phyloP scores from a whole-genome alignment of 208 protist species.

The Dictyostelium gargantuum region DNA sequence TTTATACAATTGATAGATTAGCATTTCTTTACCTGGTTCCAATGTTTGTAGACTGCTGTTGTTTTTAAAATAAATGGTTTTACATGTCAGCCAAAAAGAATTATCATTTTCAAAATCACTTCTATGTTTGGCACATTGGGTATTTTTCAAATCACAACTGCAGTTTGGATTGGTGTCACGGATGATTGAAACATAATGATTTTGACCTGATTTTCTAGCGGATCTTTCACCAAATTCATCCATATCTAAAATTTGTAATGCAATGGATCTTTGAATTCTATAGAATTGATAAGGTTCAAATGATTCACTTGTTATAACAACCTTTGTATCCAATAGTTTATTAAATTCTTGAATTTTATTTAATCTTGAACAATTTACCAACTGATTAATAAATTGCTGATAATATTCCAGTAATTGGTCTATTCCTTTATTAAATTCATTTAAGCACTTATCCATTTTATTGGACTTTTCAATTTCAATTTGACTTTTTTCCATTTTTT shows the following conservation, averaged over 20 bases:
- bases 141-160: neutral
- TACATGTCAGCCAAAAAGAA: neutral
- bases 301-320: neutral
- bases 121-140: neutral
- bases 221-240: neutral
- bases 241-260: neutral
- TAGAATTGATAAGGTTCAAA: neutral
- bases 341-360: neutral
- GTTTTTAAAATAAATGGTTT: neutral
- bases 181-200: neutral
- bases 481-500: no score
- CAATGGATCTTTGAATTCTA: neutral
- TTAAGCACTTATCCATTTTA: neutral
- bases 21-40: neutral
- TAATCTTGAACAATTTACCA: neutral
- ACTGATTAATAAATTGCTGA: neutral
- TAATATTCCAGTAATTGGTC: neutral
- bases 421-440: neutral
- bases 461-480: neutral
- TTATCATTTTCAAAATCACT: neutral
- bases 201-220: neutral
- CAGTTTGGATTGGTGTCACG: neutral
- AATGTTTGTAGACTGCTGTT: neutral
- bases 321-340: neutral
- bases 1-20: neutral